A percentile compares a stretch with the other conserved stretches of the same genome.
These are phyloP conservation scores for Penicillium sp. DNA, from an alignment of 2,329 filamentous ascomycete species.

Conservation along the genomic window DNA sequence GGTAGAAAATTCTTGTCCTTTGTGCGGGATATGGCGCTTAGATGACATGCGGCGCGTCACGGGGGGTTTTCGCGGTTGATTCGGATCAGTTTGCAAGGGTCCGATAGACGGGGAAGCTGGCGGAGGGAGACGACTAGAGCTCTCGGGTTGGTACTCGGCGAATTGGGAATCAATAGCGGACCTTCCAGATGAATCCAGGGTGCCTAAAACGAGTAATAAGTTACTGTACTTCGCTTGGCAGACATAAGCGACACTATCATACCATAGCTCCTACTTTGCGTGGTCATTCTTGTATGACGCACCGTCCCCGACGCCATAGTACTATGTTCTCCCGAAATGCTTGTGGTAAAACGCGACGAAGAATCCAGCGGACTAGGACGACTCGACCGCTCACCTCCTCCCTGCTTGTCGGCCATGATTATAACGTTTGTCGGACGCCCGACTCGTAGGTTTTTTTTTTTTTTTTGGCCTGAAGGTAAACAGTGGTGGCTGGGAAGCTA, in stretches of 20 bases:
- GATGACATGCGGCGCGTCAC: constrained; percentile 77
- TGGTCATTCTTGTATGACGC: constrained; percentile 23
- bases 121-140: constrained; percentile 37
- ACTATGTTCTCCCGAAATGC: constrained; percentile 20
- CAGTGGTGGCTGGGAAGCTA: constrained; percentile 17
- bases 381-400: constrained; percentile 16
- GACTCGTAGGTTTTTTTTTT: background rate
- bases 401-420: constrained; percentile 25
- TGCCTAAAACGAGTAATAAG: constrained; percentile 32
- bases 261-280: constrained; percentile 38
- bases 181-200: constrained; percentile 34
- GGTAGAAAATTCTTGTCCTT: constrained; percentile 85
- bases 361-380: constrained; percentile 13
- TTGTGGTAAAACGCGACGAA: constrained; percentile 20
- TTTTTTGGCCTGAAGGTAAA: constrained; percentile 14
- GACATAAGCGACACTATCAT: constrained; percentile 4
- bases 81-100: constrained; percentile 42
- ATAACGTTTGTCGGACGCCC: constrained; percentile 6
- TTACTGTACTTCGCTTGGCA: background rate
- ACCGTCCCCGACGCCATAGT: constrained; percentile 18
- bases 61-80: constrained; percentile 70
- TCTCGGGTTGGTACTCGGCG: constrained; percentile 39
- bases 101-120: constrained; percentile 52
- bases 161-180: constrained; percentile 26
- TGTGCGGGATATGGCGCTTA: constrained; percentile 71